Evolutionary conservation across 2,329 filamentous ascomycete genomes (phyloP).

Genomic region (Simplicillium sp.): DNA sequence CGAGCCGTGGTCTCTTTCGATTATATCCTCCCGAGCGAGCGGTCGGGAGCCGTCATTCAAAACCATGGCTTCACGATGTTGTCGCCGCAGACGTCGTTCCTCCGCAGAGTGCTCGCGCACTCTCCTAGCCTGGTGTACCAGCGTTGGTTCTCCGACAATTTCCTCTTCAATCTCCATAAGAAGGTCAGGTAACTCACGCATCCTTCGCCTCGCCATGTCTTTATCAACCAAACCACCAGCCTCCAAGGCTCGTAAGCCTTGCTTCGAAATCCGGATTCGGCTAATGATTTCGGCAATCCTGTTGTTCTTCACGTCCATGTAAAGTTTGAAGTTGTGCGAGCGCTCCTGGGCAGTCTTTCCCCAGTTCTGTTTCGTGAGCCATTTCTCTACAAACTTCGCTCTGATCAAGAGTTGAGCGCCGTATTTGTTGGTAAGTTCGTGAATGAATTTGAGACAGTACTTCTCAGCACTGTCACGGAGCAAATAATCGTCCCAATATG

Average conservation of each 20-base stretch:
- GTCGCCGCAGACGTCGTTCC: slow-evolving; percentile 64
- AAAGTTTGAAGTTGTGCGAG: slow-evolving; percentile 41
- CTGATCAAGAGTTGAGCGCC: slow-evolving; percentile 47
- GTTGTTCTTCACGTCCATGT: slow-evolving; percentile 40
- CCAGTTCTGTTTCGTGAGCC: slow-evolving; percentile 67
- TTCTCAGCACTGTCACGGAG: slow-evolving; percentile 53
- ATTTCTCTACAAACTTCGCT: slow-evolving; percentile 59
- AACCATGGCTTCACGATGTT: slow-evolving; percentile 82
- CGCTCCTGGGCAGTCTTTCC: slow-evolving; percentile 45
- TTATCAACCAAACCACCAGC: slow-evolving; percentile 37
- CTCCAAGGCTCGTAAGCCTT: slow-evolving; percentile 41
- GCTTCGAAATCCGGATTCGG: slow-evolving; percentile 35
- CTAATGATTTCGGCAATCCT: slow-evolving; percentile 41
- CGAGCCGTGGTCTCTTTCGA: slow-evolving; percentile 50
- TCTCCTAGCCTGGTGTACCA: slow-evolving; percentile 18
- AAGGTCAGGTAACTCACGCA: slow-evolving; percentile 19
- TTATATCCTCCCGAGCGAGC: slow-evolving; percentile 67
- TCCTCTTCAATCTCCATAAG: slow-evolving; percentile 23
- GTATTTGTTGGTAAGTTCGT: slow-evolving; percentile 50
- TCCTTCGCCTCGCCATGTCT: slow-evolving; percentile 17
- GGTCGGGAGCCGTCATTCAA: slow-evolving; percentile 77
- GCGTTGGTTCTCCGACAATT: slow-evolving; percentile 11
- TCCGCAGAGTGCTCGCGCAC: slow-evolving; percentile 46
- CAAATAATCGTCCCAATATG: slow-evolving; percentile 52
- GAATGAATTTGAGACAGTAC: slow-evolving; percentile 47